A percentile compares a stretch with the other conserved stretches of the same genome.
These are phyloP conservation scores for Chaetomium tenue DNA, from an alignment of 495 filamentous ascomycete species.

Conservation along the genomic window DNA sequence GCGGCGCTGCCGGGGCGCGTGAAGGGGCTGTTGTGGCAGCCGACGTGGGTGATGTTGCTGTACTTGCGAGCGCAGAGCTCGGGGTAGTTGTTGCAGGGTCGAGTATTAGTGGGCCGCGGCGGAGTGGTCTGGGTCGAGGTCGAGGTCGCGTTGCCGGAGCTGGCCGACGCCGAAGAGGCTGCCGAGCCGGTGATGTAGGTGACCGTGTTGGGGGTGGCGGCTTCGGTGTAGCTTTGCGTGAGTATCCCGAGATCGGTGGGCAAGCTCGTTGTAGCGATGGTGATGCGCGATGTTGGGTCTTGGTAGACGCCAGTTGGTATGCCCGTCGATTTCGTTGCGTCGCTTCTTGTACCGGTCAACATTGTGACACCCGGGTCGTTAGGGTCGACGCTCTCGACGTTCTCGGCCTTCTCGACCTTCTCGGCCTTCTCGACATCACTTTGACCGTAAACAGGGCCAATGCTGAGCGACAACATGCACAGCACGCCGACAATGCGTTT, in stretches of 20 bases:
- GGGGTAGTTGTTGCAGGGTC: constrained; percentile 81
- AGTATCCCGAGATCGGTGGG: constrained; percentile 24
- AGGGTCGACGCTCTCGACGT: background rate
- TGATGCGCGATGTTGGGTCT: constrained; percentile 38
- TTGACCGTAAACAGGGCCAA: constrained; percentile 2
- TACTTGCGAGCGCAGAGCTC: constrained; percentile 81
- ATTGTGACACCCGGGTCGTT: constrained; percentile 35
- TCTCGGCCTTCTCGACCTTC: background rate
- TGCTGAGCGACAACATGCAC: constrained; percentile 20
- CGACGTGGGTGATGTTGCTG: constrained; percentile 85
- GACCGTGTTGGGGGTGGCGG: constrained; percentile 35
- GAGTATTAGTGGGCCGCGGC: constrained; percentile 59
- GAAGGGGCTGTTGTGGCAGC: constrained; percentile 86
- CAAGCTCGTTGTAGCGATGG: constrained; percentile 34
- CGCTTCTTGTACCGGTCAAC: constrained; percentile 41
- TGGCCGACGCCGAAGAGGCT: constrained; percentile 29
- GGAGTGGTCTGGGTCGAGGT: constrained; percentile 41
- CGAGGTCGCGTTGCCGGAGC: constrained; percentile 32
- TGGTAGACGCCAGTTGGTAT: constrained; percentile 41
- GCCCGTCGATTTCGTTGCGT: constrained; percentile 24
- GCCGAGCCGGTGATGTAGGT: constrained; percentile 46
- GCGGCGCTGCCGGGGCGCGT: constrained; percentile 65
- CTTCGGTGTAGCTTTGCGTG: constrained; percentile 45
- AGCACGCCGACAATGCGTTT: constrained; percentile 22
- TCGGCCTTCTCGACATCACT: constrained; percentile 9